These are phyloP conservation scores for Diplodia sapinea DNA, from an alignment of 2,329 filamentous ascomycete genomes.

Conservation along the genomic window DNA sequence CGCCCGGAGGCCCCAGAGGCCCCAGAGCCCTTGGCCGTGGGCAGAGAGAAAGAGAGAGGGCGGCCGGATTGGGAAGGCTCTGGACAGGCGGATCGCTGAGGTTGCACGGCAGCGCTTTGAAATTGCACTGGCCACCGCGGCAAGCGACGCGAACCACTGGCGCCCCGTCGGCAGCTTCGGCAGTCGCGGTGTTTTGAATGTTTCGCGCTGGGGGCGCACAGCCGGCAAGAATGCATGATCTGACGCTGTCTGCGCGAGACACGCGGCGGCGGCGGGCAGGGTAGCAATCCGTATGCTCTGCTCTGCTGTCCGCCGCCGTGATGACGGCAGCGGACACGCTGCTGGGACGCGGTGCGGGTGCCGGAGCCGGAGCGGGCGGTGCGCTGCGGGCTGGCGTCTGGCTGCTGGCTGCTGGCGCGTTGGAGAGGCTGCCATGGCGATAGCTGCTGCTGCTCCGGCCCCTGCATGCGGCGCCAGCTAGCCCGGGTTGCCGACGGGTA, in stretches of 20 bases:
- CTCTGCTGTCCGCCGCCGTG: too few species aligned
- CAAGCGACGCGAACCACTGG: constrained; percentile 26
- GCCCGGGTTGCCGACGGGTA: constrained; percentile 25
- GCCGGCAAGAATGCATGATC: constrained; percentile 31
- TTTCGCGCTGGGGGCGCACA: constrained; percentile 29
- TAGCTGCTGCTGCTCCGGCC: constrained; percentile 3
- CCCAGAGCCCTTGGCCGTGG: background rate
- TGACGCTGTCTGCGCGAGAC: constrained; percentile 12
- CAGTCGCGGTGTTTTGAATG: constrained; percentile 24
- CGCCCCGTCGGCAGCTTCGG: constrained; percentile 29
- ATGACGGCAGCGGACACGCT: too few species aligned
- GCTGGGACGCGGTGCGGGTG: too few species aligned
- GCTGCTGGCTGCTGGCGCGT: background rate
- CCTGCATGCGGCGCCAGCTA: constrained; percentile 29
- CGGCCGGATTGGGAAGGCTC: constrained; percentile 17
- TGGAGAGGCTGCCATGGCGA: background rate
- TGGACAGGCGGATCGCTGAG: background rate
- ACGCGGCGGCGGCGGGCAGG: constrained; percentile 2
- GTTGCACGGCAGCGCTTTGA: constrained; percentile 28
- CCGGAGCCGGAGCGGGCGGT: too few species aligned
- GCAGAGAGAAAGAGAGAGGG: background rate
- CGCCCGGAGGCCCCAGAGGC: background rate
- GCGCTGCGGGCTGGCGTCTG: too few species aligned
- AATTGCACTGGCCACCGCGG: constrained; percentile 29
- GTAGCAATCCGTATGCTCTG: too few species aligned